Base-by-base conservation (phyloP, 805 yeast species). In the Diddensiella santjacobensis region DNA sequence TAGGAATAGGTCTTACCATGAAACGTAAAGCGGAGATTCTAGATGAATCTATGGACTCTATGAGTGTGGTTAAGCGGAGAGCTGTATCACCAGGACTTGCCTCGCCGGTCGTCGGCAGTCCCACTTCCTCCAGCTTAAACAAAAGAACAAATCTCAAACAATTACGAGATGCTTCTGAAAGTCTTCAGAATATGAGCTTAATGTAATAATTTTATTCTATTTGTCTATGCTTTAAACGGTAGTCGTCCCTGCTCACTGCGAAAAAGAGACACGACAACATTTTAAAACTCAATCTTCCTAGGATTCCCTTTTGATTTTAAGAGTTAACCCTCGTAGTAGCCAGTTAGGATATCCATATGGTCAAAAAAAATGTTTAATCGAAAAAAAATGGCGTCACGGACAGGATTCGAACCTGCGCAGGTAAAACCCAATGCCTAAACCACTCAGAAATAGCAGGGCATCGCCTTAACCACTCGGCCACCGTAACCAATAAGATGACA, bases 391-490 rank as follows among this genome's bases (percentile, higher is more conserved):
- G 58, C 96, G 96, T 85, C 86, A 87, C 95, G 84, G 95, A 87
- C 96, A 87, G 95, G 96, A 87, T 87, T 87, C 96, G 96, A 87
- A 87, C 96, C 95, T 87, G 95, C 95, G 96, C 82, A 79, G 84
- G 87, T 81, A 83, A 74, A 83, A 80, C 87, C 84, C 87, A 83
- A 81, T 80, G 86, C 87, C 88, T 82, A 71, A 68, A 35, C 58
- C 44, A 48, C 49, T 33, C 26, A 57, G 17, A 57, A 62, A 72
- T 81, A 83, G 88, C 87, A 83, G 89, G 87, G 88, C 81, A 81
- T 80, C 89, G 86, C 88, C 88, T 83, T 83, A 83, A 83, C 88
- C 89, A 81, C 89, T 83, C 88, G 87, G 88, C 86, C 88, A 83
- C 87, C 77, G 86, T 75, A 73, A 76, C 81, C 38, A 13, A 26